Conservation (phyloP, 805 yeast species). For the Metschnikowia vanudenii region DNA sequence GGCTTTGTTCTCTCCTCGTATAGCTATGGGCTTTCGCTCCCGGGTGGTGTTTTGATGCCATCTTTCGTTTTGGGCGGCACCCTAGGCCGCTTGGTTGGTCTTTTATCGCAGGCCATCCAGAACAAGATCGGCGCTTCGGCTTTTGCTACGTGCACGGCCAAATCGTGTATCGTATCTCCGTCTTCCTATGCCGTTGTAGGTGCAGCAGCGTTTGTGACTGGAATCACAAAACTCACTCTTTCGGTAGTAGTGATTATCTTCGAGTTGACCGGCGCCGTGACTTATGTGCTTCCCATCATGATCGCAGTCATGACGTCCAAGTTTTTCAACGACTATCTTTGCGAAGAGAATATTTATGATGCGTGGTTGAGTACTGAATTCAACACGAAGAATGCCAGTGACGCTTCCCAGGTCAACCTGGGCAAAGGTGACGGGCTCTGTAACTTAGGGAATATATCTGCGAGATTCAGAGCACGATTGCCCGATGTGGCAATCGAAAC, state of each 20-base stretch:
- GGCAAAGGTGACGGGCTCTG: slow-evolving; percentile 42
- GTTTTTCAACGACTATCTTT: slow-evolving; percentile 63
- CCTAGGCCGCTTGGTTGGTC: slow-evolving; percentile 56
- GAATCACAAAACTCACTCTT: slow-evolving; percentile 77
- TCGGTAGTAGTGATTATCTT: slow-evolving; percentile 77
- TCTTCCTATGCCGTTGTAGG: slow-evolving; percentile 90
- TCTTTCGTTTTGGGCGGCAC: slow-evolving; percentile 62
- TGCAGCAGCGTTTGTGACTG: slow-evolving; percentile 78
- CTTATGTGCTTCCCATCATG: slow-evolving; percentile 85
- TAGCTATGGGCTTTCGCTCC: slow-evolving; percentile 65
- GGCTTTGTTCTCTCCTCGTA: slow-evolving; percentile 65
- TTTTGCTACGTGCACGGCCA: slow-evolving; percentile 42
- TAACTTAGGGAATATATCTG: slow-evolving; percentile 30
- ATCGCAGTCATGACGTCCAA: slow-evolving; percentile 73
- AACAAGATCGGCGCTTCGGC: slow-evolving; percentile 27
- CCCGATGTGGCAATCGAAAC: slow-evolving; percentile 31
- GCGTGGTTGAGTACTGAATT: slow-evolving; percentile 33
- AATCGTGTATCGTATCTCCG: slow-evolving; percentile 66
- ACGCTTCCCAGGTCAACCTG: slow-evolving; percentile 22
- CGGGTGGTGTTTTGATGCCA: slow-evolving; percentile 69
- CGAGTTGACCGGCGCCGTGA: slow-evolving; percentile 83
- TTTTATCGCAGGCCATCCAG: slow-evolving; percentile 50
- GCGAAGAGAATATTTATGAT: slow-evolving; percentile 65
- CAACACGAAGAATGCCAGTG: slow-evolving; percentile 19
- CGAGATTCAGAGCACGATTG: slow-evolving; percentile 27